These are phyloP conservation scores for Aspergillus affinis DNA, from an alignment of 495 filamentous ascomycete genomes.

Conservation along the genomic window DNA sequence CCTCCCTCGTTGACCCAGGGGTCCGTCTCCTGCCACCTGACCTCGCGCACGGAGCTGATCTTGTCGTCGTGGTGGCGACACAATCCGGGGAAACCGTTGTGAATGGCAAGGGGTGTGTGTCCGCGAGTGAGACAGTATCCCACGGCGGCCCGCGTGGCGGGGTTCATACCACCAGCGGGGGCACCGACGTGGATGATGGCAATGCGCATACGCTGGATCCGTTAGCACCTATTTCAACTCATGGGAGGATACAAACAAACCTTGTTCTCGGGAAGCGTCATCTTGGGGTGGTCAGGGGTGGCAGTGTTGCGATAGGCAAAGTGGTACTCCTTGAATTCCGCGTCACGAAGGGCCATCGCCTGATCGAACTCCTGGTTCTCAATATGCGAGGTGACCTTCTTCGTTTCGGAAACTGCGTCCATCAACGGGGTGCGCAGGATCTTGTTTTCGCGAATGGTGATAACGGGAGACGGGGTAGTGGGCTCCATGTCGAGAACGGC, in stretches of 20 bases:
- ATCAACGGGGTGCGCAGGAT: slow-evolving; percentile 85
- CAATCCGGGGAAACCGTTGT: slow-evolving; percentile 97
- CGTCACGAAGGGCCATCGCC: slow-evolving; percentile 84
- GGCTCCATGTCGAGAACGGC: slow-evolving; percentile 92
- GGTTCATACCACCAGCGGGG: slow-evolving; percentile 98
- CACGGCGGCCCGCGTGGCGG: slow-evolving; percentile 89
- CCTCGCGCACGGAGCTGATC: slow-evolving; percentile 75
- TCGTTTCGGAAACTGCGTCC: slow-evolving; percentile 81
- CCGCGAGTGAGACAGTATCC: slow-evolving; percentile 95
- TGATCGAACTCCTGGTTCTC: slow-evolving; percentile 74
- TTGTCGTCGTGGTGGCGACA: slow-evolving; percentile 83
- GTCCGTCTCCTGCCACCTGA: slow-evolving; percentile 92
- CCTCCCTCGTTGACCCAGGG: slow-evolving; percentile 95
- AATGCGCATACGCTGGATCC: slow-evolving; percentile 76
- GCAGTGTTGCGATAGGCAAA: slow-evolving; percentile 88
- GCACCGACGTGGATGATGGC: slow-evolving; percentile 97
- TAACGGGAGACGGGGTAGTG: slow-evolving; percentile 87
- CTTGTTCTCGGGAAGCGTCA: slow-evolving; percentile 69
- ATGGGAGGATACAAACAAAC: slow-evolving; percentile 38
- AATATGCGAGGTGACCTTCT: slow-evolving; percentile 79
- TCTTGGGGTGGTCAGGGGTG: slow-evolving; percentile 59
- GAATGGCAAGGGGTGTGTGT: slow-evolving; percentile 85
- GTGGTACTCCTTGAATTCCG: slow-evolving; percentile 93
- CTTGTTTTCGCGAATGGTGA: slow-evolving; percentile 97
- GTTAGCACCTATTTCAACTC: too few relatives aligned